Evolutionary conservation across 2,329 filamentous ascomycete species (phyloP).

Genomic region (Calycina marina): DNA sequence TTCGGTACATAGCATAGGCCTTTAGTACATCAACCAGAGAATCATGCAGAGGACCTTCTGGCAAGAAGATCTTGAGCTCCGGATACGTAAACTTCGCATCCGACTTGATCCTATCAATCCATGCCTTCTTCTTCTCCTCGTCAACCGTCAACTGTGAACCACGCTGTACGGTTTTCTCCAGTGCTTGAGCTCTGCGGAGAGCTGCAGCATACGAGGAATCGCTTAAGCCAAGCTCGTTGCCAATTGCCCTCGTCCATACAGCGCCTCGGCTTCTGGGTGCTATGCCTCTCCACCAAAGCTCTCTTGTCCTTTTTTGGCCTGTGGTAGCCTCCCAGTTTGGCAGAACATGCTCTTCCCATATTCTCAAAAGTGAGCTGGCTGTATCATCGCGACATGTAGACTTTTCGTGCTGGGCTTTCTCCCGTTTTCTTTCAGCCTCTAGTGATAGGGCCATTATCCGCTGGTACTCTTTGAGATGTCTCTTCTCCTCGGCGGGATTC

Average conservation of each 20-base stretch:
- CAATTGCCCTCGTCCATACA: constrained; percentile 23
- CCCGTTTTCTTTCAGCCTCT: constrained; percentile 44
- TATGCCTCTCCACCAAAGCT: constrained; percentile 73
- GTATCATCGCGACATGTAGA: constrained; percentile 38
- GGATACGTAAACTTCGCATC: constrained; percentile 56
- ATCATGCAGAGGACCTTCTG: constrained; percentile 42
- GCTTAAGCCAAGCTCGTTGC: constrained; percentile 27
- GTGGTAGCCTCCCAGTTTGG: constrained; percentile 64
- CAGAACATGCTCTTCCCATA: constrained; percentile 66
- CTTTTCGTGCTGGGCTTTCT: constrained; percentile 35
- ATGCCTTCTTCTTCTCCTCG: constrained; percentile 39
- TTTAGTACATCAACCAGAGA: constrained; percentile 57
- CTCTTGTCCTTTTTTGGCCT: constrained; percentile 51
- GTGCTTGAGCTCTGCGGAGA: constrained; percentile 47
- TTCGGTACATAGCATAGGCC: constrained; percentile 70
- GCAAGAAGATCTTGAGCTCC: constrained; percentile 54
- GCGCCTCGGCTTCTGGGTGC: constrained; percentile 46
- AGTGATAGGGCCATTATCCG: constrained; percentile 59
- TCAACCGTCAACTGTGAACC: constrained; percentile 26
- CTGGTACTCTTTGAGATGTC: constrained; percentile 75
- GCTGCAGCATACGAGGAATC: constrained; percentile 57
- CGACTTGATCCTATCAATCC: constrained; percentile 47
- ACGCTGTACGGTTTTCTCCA: constrained; percentile 30
- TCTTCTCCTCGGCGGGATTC: constrained; percentile 78
- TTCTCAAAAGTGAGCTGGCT: constrained; percentile 37